Percentiles rank a stretch among this genome's conserved stretches.
Conservation (phyloP, 306 rosid genomes). For the Argentina anserina region DNA sequence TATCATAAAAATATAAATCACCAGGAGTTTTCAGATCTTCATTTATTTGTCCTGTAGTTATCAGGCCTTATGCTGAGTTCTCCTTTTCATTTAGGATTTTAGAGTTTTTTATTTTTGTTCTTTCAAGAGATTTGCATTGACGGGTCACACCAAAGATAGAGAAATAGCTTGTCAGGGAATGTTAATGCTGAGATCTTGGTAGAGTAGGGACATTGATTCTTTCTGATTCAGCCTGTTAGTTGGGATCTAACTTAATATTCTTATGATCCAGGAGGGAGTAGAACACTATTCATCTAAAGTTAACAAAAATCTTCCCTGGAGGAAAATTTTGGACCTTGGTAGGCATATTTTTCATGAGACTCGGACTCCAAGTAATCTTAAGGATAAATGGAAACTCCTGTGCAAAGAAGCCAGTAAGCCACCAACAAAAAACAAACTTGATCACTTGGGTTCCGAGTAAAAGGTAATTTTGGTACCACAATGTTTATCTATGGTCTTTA, state of each 20-base stretch:
- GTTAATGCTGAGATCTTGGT: neutral
- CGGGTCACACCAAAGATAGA: neutral
- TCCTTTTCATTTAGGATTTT: neutral
- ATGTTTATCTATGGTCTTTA: neutral
- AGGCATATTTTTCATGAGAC: conserved; percentile 26
- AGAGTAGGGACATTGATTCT: neutral
- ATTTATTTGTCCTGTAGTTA: neutral
- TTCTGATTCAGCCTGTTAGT: neutral
- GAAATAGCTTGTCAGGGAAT: neutral
- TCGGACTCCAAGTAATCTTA: conserved; percentile 49
- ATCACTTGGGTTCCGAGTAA: neutral
- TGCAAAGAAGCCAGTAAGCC: conserved; percentile 18
- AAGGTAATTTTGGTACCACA: neutral
- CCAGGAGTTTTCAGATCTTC: neutral
- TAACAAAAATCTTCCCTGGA: conserved; percentile 37
- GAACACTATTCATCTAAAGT: conserved; percentile 5
- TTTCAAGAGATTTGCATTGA: neutral
- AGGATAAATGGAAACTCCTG: conserved; percentile 70
- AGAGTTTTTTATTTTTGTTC: neutral
- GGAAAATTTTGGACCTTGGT: conserved; percentile 42
- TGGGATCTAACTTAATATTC: conserved; percentile 2
- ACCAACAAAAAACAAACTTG: neutral
- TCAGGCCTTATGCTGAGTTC: neutral
- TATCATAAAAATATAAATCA: neutral
- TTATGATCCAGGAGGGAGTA: conserved; percentile 61